Evolutionary conservation across 768 basidiomycete genomes (phyloP).

Genomic region (Rhizopogon vinicolor): DNA sequence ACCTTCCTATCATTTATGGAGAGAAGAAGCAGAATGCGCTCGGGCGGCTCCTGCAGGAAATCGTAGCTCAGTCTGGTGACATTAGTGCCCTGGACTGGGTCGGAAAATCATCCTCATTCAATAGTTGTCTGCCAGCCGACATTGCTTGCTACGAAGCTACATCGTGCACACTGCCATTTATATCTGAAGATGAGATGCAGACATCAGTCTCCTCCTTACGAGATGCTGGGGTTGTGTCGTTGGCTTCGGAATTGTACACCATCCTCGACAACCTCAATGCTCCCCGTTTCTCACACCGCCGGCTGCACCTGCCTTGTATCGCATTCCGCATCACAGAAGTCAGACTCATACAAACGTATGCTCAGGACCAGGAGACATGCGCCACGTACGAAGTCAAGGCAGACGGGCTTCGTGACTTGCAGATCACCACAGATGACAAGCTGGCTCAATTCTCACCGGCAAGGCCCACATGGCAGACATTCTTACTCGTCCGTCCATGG

Average conservation of each 20-base stretch:
- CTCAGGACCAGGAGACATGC: not conserved
- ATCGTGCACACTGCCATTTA: no score
- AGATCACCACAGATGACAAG: no score
- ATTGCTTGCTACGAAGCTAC: no score
- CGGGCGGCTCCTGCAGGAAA: not conserved
- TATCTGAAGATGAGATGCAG: not conserved
- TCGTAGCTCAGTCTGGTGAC: not conserved
- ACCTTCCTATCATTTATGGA: slow-evolving; percentile 8
- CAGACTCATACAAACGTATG: no score
- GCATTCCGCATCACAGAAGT: not conserved
- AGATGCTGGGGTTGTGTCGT: no score
- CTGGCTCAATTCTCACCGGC: no score
- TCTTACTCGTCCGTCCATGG: not conserved
- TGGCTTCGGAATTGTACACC: no score
- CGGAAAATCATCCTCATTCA: not conserved
- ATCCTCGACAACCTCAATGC: no score
- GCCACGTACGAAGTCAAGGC: no score
- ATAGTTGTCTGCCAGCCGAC: not conserved
- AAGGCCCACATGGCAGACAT: not conserved
- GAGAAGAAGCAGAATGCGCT: not conserved
- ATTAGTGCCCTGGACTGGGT: not conserved
- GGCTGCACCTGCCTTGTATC: not conserved
- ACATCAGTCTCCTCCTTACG: not conserved
- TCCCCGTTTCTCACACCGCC: no score
- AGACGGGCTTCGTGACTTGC: no score